Percentiles rank a stretch among this genome's conserved stretches.
These are phyloP conservation scores for Corchorus capsularis DNA, from an alignment of 345 rosid species.

Conservation along the genomic window DNA sequence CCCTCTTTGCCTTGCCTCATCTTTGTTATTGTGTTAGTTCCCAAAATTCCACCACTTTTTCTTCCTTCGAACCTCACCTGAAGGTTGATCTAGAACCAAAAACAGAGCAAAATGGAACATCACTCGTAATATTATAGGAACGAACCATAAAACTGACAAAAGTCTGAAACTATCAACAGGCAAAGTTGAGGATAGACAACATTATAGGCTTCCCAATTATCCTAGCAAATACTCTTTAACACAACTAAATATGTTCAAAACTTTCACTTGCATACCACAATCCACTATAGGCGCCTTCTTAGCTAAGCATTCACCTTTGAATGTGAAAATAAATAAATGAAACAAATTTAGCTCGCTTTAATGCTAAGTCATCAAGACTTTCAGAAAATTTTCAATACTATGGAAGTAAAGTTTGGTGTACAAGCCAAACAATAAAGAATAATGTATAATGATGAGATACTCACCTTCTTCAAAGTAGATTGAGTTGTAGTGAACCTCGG, in stretches of 20 bases:
- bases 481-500: slow-evolving; percentile 98
- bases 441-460: background rate
- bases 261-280: background rate
- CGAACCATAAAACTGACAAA: background rate
- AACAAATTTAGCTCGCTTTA: background rate
- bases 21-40: slow-evolving; percentile 36
- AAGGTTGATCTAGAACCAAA: slow-evolving; percentile 43
- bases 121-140: background rate
- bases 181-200: background rate
- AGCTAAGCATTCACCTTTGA: slow-evolving; percentile 2
- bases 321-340: background rate
- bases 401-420: background rate
- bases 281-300: background rate
- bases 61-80: slow-evolving; percentile 52
- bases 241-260: background rate
- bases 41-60: slow-evolving; percentile 83
- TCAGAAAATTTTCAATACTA: background rate
- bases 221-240: background rate
- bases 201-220: background rate
- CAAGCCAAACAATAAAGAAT: background rate
- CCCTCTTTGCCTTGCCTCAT: background rate
- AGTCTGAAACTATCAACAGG: no score
- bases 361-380: background rate
- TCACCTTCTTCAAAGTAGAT: slow-evolving; percentile 71
- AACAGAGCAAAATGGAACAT: background rate